These are phyloP conservation scores for Gloeopeniophorella convolvens DNA, from an alignment of 768 basidiomycete genomes.

Conservation along the genomic window DNA sequence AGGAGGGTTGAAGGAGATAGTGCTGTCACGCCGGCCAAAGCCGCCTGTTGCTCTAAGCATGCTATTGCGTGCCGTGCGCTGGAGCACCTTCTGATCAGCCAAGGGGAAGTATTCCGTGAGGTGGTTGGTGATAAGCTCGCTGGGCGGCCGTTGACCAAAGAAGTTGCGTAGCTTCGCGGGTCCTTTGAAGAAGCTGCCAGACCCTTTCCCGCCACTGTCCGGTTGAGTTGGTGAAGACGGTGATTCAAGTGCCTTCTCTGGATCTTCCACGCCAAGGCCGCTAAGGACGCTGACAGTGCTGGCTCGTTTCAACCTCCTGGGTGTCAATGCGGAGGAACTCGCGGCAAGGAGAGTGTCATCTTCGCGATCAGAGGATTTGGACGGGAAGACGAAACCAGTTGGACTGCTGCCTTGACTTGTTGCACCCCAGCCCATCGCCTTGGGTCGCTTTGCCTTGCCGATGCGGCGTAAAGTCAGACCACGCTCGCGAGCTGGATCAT, in stretches of 20 bases:
- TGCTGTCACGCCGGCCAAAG: constrained; percentile 42
- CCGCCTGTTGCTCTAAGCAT: constrained; percentile 62
- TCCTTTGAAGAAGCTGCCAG: constrained; percentile 30
- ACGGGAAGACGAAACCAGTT: constrained; percentile 27
- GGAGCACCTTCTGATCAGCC: constrained; percentile 85
- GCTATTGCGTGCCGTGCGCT: constrained; percentile 83
- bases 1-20: constrained; percentile 39
- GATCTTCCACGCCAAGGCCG: constrained; percentile 82
- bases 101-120: constrained; percentile 93
- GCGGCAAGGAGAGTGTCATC: constrained; percentile 27
- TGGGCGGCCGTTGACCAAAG: constrained; percentile 96
- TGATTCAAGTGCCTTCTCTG: constrained; percentile 55
- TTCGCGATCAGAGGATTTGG: constrained; percentile 31
- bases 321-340: not conserved
- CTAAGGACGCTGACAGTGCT: constrained; percentile 93
- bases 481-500: constrained; percentile 72
- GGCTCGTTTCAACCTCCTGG: constrained; percentile 76
- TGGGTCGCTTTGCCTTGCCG: constrained; percentile 34
- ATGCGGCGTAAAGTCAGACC: constrained; percentile 69
- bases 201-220: constrained; percentile 31
- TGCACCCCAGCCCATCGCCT: constrained; percentile 38
- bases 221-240: constrained; percentile 45
- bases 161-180: constrained; percentile 86
- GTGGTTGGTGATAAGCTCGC: constrained; percentile 93
- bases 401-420: constrained; percentile 28